Evolutionary conservation across 176 grass and related monocot species (phyloP).

Genomic region (Calamus simplicifolius): DNA sequence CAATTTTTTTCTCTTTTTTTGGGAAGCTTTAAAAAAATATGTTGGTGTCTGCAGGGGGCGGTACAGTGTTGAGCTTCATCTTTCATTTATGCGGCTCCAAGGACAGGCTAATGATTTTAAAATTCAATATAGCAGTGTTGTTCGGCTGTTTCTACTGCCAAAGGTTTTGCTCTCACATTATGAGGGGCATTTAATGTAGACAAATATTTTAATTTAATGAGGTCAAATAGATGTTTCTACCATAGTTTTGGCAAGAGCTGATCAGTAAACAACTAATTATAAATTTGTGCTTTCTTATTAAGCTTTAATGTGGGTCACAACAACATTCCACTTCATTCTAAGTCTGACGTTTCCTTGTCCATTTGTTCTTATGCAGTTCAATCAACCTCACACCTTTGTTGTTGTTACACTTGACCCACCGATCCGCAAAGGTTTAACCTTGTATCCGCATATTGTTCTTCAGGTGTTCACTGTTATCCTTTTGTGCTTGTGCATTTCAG

Average conservation of each 20-base stretch:
- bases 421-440: constrained; percentile 88
- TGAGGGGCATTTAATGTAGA: no score
- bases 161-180: constrained; percentile 36
- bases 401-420: constrained; percentile 89
- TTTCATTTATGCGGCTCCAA: constrained; percentile 83
- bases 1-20: no score
- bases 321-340: no score
- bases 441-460: constrained; percentile 97
- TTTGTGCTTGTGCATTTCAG: no score
- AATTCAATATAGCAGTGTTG: constrained; percentile 91
- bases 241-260: no score
- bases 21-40: no score
- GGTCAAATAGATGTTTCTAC: no score
- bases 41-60: constrained; percentile 45
- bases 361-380: constrained; percentile 39
- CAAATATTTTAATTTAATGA: no score
- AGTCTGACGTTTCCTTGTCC: constrained; percentile 2
- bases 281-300: no score
- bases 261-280: no score
- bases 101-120: constrained; percentile 98
- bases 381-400: constrained; percentile 94
- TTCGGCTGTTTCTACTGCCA: constrained; percentile 83
- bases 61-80: constrained; percentile 81
- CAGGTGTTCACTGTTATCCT: constrained; percentile 33
- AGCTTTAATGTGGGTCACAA: no score